Conservation (phyloP, 495 filamentous ascomycete species). For the Talaromyces ruber region DNA sequence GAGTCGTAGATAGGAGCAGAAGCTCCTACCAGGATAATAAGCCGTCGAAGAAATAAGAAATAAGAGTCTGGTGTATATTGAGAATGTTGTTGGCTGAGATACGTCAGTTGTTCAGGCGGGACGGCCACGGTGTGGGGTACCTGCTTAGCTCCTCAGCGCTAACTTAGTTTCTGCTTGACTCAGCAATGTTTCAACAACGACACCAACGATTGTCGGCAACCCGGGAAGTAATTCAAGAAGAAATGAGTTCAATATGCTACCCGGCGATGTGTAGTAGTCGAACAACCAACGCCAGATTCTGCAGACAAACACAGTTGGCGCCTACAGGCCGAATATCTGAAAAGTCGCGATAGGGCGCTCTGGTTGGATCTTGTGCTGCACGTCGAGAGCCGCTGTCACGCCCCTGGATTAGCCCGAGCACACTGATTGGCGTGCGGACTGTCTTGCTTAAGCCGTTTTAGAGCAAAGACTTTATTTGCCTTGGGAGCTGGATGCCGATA, state of each 20-base stretch:
- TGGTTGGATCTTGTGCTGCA: constrained; percentile 6
- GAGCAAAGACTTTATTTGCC: background rate
- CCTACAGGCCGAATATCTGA: background rate
- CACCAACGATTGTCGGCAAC: background rate
- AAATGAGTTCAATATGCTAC: background rate
- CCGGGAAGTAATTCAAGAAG: background rate
- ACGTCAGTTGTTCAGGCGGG: constrained; percentile 5
- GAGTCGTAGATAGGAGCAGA: constrained; percentile 22
- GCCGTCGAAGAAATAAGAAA: background rate
- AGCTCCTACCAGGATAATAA: constrained; percentile 26
- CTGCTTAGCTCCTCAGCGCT: background rate
- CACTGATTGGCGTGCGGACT: background rate
- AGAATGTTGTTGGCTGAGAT: background rate
- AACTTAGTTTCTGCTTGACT: background rate
- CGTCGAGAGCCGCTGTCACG: constrained; percentile 7
- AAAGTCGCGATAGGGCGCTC: background rate
- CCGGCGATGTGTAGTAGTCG: background rate
- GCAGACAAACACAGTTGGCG: constrained; percentile 3
- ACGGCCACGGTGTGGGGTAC: constrained; percentile 2
- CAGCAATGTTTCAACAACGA: background rate
- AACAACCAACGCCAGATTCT: background rate
- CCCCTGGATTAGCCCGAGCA: background rate
- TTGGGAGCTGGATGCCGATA: background rate
- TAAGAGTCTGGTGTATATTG: background rate
- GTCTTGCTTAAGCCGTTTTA: background rate